phyloP scores from a whole-genome alignment of 352 stramenopile genomes.

The Globisporangium uncinulatum region DNA sequence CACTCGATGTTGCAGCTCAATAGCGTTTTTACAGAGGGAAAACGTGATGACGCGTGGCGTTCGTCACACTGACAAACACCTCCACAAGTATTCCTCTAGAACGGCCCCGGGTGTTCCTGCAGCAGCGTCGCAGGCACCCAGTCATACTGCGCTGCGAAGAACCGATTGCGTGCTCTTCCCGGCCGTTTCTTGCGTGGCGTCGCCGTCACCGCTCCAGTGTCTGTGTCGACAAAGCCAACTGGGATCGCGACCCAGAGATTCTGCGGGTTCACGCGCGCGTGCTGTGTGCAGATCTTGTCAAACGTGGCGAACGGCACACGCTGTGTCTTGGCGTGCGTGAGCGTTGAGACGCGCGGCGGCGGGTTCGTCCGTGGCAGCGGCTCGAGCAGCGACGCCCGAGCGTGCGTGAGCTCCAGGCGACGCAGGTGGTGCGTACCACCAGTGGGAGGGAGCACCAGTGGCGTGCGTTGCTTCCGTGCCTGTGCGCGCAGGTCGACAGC shows the following conservation, averaged over 20 bases:
- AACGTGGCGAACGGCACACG: slow-evolving; percentile 41
- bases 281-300: slow-evolving; percentile 33
- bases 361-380: slow-evolving; percentile 27
- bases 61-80: too few species aligned
- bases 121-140: slow-evolving; percentile 49
- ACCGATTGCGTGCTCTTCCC: slow-evolving; percentile 14
- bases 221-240: slow-evolving; percentile 12
- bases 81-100: not conserved
- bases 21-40: too few species aligned
- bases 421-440: slow-evolving; percentile 2
- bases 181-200: slow-evolving; percentile 4
- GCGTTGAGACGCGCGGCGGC: slow-evolving; percentile 22
- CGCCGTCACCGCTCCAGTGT: slow-evolving; percentile 8
- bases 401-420: slow-evolving; percentile 8
- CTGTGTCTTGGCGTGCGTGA: slow-evolving; percentile 29
- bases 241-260: slow-evolving; percentile 66
- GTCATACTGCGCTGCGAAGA: slow-evolving; percentile 41
- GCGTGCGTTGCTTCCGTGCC: slow-evolving; percentile 26
- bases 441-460: slow-evolving; percentile 11
- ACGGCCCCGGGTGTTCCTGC: slow-evolving; percentile 4
- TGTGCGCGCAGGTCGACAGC: slow-evolving; percentile 20
- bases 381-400: slow-evolving; percentile 24
- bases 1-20: too few species aligned
- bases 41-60: too few species aligned
- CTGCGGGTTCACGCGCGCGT: slow-evolving; percentile 39